Percentiles rank a stretch among this genome's conserved stretches.
phyloP scores from a whole-genome alignment of 2,329 filamentous ascomycete species.

The Fusarium siculi region DNA sequence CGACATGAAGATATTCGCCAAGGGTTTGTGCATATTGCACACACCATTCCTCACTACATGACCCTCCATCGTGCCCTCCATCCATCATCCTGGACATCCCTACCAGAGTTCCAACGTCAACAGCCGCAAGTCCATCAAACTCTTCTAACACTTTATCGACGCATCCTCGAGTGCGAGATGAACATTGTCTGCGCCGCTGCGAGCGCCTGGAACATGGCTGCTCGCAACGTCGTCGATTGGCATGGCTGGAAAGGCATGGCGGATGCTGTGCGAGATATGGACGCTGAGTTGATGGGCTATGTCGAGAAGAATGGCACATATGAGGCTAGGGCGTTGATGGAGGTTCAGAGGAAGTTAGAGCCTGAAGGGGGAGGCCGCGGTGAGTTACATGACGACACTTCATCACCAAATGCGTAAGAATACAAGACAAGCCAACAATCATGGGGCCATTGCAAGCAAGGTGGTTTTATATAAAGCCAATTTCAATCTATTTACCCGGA shows the following conservation, averaged over 20 bases:
- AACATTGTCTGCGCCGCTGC: constrained; percentile 53
- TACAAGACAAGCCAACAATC: not conserved
- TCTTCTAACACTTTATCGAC: constrained; percentile 46
- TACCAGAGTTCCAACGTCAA: constrained; percentile 37
- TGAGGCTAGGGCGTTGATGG: constrained; percentile 28
- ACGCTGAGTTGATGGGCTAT: constrained; percentile 39
- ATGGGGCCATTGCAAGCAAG: constrained; percentile 1
- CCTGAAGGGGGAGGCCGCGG: constrained; percentile 25
- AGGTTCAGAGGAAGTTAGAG: constrained; percentile 22
- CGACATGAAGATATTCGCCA: constrained; percentile 45
- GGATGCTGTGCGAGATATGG: constrained; percentile 41
- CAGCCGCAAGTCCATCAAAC: constrained; percentile 36
- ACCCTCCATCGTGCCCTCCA: constrained; percentile 44
- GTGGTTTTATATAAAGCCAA: not conserved
- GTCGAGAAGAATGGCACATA: constrained; percentile 38
- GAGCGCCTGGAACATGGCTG: constrained; percentile 51
- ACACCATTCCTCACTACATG: constrained; percentile 51
- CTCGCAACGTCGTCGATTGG: constrained; percentile 52
- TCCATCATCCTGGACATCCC: constrained; percentile 38
- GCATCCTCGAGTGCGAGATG: constrained; percentile 53
- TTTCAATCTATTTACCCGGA: constrained; percentile 1
- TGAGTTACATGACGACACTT: not conserved
- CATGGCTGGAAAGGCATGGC: constrained; percentile 44
- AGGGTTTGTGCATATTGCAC: constrained; percentile 47
- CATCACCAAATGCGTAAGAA: not conserved